Base-by-base conservation (phyloP, 2,329 filamentous ascomycete species). In the Myriosclerotinia duriaeana region DNA sequence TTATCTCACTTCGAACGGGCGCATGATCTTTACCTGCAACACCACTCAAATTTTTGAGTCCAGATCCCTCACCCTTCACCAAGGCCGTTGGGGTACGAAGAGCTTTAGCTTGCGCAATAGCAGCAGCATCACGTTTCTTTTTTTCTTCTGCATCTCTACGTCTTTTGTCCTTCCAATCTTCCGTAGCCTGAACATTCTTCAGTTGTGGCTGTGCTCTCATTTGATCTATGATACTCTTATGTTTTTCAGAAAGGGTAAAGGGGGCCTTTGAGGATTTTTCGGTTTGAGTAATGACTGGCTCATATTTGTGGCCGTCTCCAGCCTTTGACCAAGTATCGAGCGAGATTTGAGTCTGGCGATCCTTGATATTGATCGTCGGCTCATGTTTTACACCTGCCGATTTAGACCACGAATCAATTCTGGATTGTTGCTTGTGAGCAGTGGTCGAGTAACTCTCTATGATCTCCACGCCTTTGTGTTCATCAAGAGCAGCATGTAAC, bases 1-100 rank as follows among this genome's bases (percentile, higher is more conserved):
- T 97, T 77, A 98, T 92, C 70, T 94, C 92, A 74, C 89, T 90
- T 70, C 90, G 90, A 1, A 85, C 83, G 1, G 86, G 85, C 3
- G 86, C 84, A 74, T 94, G 90, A 65, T 95, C 92, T 78, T 94
- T 95, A 67, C 91, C 92, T 66, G 85, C 81, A 1, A 93, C 82
- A 46, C 90, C 83, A 20, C 89, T 86, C 60, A 96, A 83, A 36
- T 88, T 89, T 69, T 86, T 84, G 12, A 95, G 79, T 26, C 90
- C 92, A 67, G 92, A 95, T 2, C 92, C 92, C 76, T 93, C 91
- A 67, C 91, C 89, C 11, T 84, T 80, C n/a, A 88, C 88, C 42
- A 84, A 82, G 56, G 81, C 77, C 34, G 79, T 75, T 71, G 83
- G 79, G 67, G 83, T 81, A 61, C 83, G 79, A 8, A 85, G 77